Evolutionary conservation across 2,329 filamentous ascomycete genomes (phyloP), one percentile per base, ranked within the genome.

Genomic region (Fusarium hainanense): DNA sequence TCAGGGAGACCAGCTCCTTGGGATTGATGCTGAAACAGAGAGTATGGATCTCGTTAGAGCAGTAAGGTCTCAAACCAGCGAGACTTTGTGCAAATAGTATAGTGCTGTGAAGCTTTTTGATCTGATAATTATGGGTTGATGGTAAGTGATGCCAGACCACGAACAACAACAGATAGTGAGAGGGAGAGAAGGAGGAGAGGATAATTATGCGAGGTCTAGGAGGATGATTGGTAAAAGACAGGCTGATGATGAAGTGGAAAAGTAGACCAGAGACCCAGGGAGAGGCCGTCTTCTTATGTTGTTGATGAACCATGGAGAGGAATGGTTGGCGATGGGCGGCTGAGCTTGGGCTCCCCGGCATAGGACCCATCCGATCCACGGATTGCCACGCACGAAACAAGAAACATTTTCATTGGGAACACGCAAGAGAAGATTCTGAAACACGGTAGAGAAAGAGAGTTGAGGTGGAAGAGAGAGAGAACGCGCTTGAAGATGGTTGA

Each of bases 221-320:
- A 18, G 55, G 67, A 75, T 66, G 69, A 73, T 72, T 74, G 70
- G 64, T 59, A 66, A 75, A 65, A 70, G 67, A 73, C 71, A 74
- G 73, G 62, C 68, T 70, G 69, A 67, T 46, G 69, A 52, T 25
- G 48, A 37, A 68, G 61, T 27, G 46, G 49, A 42, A 66, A 54
- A 50, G 42, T 34, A 56, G 23, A 43, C 32, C 42, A 70, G 59
- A 64, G 72, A 73, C 72, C 72, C 68, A 74, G 72, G 72, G 69
- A 47, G 72, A 75, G 72, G 72, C 72, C 72, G 64, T 72, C 72
- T 74, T 74, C 72, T 74, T 74, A 74, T 74, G 70, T 60, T 72
- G 58, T 59, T 27, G 56, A 60, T 52, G 60, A 48, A 56, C 42
- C 58, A 60, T 32, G 43, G 7, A 23, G 32, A 37, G 30, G 25